Base-by-base conservation (phyloP, 352 stramenopile genomes). In the Globisporangium nodosum region DNA sequence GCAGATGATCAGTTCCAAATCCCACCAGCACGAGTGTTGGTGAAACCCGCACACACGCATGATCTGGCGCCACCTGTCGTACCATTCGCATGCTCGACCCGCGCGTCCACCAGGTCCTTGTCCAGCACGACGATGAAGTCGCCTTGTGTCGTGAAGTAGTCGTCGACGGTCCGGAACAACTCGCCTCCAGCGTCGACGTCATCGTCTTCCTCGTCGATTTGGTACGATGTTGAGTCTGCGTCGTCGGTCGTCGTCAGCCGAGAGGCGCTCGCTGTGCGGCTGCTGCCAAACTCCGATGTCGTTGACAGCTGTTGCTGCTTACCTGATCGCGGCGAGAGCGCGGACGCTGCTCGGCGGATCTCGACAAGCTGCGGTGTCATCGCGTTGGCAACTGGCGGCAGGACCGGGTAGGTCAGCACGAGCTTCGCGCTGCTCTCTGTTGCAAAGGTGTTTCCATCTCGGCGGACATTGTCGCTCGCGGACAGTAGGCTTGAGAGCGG, bases 71-170 rank as follows among this genome's bases (percentile, higher is more conserved):
- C 31, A 31, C 18, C 24, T 5, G 43, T 35, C 53, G 39, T 61
- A 78, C 70, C 73, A 9, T 48, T 21, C 13, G 37, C 33, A 24
- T 57, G 52, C 18, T 64, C 58, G 11, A 64, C 45, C 1, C 52
- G 58, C 45, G 21, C 52, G n/a, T 64, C 58, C 2, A 64, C 58
- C 35, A 59, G n/a, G 0, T 64, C 56, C 0, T 45, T 57, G 37
- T 66, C 70, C 35, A 60, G 47, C 30, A 63, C 66, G 40, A 69
- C 57, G 16, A 79, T 69, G 33, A 72, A 57, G 51, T 72, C 63
- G 9, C 68, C 63, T 58, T 85, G 73, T 0, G 69, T 70, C 55
- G 60, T 61, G 48, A 92, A 92, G 40, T 85, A 91, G 45, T 88
- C 72, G 39, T 76, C 71, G 15, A 92, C 82, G 9, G 78, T 87